Evolutionary conservation across 2,329 filamentous ascomycete genomes (phyloP).

Genomic region (Pseudogymnoascus sp.): DNA sequence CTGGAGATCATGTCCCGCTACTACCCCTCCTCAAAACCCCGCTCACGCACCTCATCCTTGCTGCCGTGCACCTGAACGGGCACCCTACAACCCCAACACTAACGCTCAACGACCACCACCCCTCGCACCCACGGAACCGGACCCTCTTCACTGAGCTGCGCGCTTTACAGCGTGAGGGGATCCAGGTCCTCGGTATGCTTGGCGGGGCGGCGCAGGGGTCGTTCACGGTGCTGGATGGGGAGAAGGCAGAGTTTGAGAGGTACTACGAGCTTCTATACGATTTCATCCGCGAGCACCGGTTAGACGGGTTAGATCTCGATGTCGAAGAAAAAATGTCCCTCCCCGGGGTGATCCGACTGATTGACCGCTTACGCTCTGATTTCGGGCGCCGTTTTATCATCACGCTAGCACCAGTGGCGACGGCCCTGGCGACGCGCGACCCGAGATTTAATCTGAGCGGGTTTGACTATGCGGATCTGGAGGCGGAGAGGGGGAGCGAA

Average conservation of each 20-base stretch:
- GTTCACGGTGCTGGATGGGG: constrained; percentile 45
- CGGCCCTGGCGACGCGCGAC: constrained; percentile 52
- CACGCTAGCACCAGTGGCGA: constrained; percentile 73
- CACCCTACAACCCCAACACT: constrained; percentile 64
- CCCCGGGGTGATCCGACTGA: constrained; percentile 54
- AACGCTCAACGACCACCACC: constrained; percentile 72
- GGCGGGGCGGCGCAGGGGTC: constrained; percentile 76
- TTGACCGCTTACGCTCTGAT: constrained; percentile 58
- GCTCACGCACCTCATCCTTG: constrained; percentile 75
- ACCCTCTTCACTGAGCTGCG: constrained; percentile 72
- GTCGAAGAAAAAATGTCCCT: constrained; percentile 72
- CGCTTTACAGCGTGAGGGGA: constrained; percentile 60
- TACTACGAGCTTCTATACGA: constrained; percentile 64
- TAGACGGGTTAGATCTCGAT: constrained; percentile 69
- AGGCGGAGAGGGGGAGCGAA: constrained; percentile 53
- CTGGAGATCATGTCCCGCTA: constrained; percentile 47
- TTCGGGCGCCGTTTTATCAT: constrained; percentile 66
- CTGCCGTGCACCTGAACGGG: constrained; percentile 75
- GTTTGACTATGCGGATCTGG: constrained; percentile 70
- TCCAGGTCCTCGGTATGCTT: constrained; percentile 79
- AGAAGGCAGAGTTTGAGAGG: constrained; percentile 50
- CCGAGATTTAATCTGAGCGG: constrained; percentile 64
- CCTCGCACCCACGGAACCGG: constrained; percentile 56
- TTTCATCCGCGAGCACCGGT: constrained; percentile 49
- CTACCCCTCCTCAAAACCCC: constrained; percentile 50